A percentile compares a stretch with the other conserved stretches of the same genome.
These are phyloP conservation scores for Vitellaria paradoxa DNA, from an alignment of 179 eudicot genomes.

Conservation along the genomic window DNA sequence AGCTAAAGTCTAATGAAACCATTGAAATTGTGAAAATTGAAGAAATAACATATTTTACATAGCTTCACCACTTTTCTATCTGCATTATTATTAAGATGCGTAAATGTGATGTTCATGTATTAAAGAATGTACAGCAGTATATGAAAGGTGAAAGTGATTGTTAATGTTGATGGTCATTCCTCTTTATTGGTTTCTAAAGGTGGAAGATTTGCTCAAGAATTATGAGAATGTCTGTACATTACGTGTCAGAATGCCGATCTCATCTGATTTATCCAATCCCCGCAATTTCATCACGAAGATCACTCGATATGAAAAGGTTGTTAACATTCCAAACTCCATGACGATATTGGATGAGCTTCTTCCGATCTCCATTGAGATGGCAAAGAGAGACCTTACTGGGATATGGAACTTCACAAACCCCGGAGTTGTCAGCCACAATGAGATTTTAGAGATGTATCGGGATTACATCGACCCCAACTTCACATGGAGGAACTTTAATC, in stretches of 20 bases:
- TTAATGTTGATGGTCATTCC: not conserved
- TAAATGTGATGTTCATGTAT: not conserved
- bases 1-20: not conserved
- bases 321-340: slow-evolving; percentile 62
- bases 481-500: slow-evolving; percentile 51
- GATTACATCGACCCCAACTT: slow-evolving; percentile 52
- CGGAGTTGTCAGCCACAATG: slow-evolving; percentile 62
- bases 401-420: slow-evolving; percentile 65
- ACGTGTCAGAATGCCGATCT: slow-evolving; percentile 60
- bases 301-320: slow-evolving; percentile 53
- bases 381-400: slow-evolving; percentile 61
- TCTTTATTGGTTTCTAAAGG: slow-evolving; percentile 24
- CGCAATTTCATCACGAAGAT: slow-evolving; percentile 58
- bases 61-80: no score
- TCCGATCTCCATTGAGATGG: slow-evolving; percentile 61
- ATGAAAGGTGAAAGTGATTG: not conserved
- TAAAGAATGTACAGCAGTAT: not conserved
- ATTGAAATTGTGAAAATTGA: not conserved
- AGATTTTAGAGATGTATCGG: slow-evolving; percentile 52
- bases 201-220: slow-evolving; percentile 48
- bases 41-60: no score
- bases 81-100: not conserved
- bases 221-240: slow-evolving; percentile 59
- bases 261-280: slow-evolving; percentile 51
- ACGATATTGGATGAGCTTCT: slow-evolving; percentile 59